Evolutionary conservation across 2,329 filamentous ascomycete genomes (phyloP).

Genomic region (Hypocreales sp.): DNA sequence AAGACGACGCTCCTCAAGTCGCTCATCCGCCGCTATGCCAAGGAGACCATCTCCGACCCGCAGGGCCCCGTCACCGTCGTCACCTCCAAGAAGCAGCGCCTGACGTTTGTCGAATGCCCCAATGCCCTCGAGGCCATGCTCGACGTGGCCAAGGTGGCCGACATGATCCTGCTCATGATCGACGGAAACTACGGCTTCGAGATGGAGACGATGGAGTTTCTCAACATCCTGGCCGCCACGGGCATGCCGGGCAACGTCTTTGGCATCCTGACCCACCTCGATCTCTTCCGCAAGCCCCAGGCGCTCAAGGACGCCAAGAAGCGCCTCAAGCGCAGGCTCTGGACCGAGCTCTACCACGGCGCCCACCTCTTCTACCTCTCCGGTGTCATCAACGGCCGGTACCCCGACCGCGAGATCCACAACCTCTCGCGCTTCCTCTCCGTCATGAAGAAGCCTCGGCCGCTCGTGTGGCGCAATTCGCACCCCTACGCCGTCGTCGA

Average conservation of each 20-base stretch:
- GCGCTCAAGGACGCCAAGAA: slow-evolving; percentile 90
- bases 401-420: slow-evolving; percentile 91
- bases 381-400: slow-evolving; percentile 89
- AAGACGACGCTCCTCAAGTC: slow-evolving; percentile 96
- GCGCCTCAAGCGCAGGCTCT: slow-evolving; percentile 84
- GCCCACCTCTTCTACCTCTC: slow-evolving; percentile 95
- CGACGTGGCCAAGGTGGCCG: slow-evolving; percentile 90
- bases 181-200: slow-evolving; percentile 98
- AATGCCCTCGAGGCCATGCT: slow-evolving; percentile 95
- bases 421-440: slow-evolving; percentile 90
- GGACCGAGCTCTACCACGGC: slow-evolving; percentile 93
- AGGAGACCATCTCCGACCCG: slow-evolving; percentile 82
- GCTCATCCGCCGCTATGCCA: slow-evolving; percentile 83
- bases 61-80: slow-evolving; percentile 90
- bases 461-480: slow-evolving; percentile 90
- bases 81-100: slow-evolving; percentile 83
- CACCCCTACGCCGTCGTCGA: slow-evolving; percentile 91
- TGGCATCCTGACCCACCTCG: slow-evolving; percentile 88
- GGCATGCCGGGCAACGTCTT: slow-evolving; percentile 99
- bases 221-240: slow-evolving; percentile 83
- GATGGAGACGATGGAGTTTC: slow-evolving; percentile 99
- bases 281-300: slow-evolving; percentile 88
- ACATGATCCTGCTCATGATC: slow-evolving; percentile 95
- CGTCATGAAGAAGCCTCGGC: slow-evolving; percentile 97
- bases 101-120: slow-evolving; percentile 96